These are phyloP conservation scores for Ophiostoma pallidulum DNA, from an alignment of 2,329 filamentous ascomycete genomes.

Conservation along the genomic window DNA sequence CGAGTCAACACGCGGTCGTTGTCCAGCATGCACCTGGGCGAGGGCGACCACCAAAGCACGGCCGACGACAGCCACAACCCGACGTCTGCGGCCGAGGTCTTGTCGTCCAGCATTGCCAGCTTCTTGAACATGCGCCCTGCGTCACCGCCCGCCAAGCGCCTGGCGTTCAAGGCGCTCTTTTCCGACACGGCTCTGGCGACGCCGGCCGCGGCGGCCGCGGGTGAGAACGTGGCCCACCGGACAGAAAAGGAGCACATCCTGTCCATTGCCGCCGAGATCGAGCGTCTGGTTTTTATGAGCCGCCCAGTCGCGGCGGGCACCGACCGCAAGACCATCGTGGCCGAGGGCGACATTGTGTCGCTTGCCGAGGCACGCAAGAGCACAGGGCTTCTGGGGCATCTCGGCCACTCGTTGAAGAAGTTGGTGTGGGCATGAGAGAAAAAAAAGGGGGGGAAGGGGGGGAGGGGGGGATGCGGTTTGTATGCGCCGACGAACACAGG, in stretches of 20 bases:
- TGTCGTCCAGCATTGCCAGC: constrained; percentile 27
- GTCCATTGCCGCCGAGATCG: constrained; percentile 66
- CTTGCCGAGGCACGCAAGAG: constrained; percentile 76
- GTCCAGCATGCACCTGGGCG: constrained; percentile 34
- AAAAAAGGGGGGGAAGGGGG: too few relatives aligned
- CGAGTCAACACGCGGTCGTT: constrained; percentile 81
- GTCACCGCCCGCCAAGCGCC: constrained; percentile 26
- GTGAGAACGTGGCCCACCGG: constrained; percentile 24
- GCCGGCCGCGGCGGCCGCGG: constrained; percentile 33
- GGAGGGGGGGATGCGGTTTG: too few relatives aligned
- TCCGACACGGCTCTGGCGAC: constrained; percentile 38
- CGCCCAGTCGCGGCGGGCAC: constrained; percentile 30
- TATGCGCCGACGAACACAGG: too few relatives aligned
- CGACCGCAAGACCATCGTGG: constrained; percentile 39
- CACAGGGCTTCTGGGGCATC: constrained; percentile 75
- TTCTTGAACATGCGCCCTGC: constrained; percentile 32
- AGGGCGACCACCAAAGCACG: constrained; percentile 13
- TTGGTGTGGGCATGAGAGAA: constrained; percentile 62
- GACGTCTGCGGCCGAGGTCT: constrained; percentile 15
- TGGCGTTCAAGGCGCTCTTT: constrained; percentile 49
- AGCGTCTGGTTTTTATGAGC: constrained; percentile 49
- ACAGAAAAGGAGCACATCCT: constrained; percentile 48
- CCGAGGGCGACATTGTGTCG: constrained; percentile 66
- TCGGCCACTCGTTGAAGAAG: constrained; percentile 87
- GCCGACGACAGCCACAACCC: constrained; percentile 2